Conservation (phyloP, 1,284 basidiomycete genomes). For the Lentinula novae-zelandiae region DNA sequence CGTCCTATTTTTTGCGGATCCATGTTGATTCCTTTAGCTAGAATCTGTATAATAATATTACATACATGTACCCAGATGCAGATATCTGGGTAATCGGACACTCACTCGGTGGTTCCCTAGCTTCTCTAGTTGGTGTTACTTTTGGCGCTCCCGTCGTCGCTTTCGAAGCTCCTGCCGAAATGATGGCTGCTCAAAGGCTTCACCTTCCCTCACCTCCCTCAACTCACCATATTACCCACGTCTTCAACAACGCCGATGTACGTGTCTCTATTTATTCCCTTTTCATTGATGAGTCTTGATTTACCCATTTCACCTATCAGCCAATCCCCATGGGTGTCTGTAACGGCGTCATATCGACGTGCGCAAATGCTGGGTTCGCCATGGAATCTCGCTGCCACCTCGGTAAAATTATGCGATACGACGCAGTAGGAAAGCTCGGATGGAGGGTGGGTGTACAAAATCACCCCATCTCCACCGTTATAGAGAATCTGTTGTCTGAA, state of each 20-base stretch:
- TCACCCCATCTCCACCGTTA: slow-evolving; percentile 67
- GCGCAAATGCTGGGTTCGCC: slow-evolving; percentile 58
- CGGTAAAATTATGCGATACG: slow-evolving; percentile 83
- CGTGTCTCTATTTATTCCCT: slow-evolving; percentile 15
- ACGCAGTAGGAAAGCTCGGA: slow-evolving; percentile 79
- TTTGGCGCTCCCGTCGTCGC: slow-evolving; percentile 84
- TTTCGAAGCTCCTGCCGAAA: slow-evolving; percentile 81
- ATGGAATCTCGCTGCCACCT: slow-evolving; percentile 74
- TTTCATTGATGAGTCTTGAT: not conserved
- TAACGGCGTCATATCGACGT: slow-evolving; percentile 55
- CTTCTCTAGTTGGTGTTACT: slow-evolving; percentile 74
- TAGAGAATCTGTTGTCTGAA: slow-evolving; percentile 59
- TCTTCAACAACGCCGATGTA: slow-evolving; percentile 69
- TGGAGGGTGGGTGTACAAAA: slow-evolving; percentile 74
- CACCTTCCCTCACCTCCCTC: slow-evolving; percentile 68
- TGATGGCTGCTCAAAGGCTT: slow-evolving; percentile 69
- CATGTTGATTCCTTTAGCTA: slow-evolving; percentile 19
- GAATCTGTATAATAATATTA: slow-evolving; percentile 79
- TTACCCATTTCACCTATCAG: slow-evolving; percentile 18
- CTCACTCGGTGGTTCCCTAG: slow-evolving; percentile 79
- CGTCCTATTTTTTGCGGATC: not conserved
- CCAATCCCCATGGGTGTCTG: slow-evolving; percentile 66
- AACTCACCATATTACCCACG: slow-evolving; percentile 60
- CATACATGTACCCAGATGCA: slow-evolving; percentile 77
- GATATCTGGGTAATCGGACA: slow-evolving; percentile 80